Evolutionary conservation across 1,284 basidiomycete genomes (phyloP), one percentile per base, ranked within the genome.

Genomic region (Salmacisia buchloeana): DNA sequence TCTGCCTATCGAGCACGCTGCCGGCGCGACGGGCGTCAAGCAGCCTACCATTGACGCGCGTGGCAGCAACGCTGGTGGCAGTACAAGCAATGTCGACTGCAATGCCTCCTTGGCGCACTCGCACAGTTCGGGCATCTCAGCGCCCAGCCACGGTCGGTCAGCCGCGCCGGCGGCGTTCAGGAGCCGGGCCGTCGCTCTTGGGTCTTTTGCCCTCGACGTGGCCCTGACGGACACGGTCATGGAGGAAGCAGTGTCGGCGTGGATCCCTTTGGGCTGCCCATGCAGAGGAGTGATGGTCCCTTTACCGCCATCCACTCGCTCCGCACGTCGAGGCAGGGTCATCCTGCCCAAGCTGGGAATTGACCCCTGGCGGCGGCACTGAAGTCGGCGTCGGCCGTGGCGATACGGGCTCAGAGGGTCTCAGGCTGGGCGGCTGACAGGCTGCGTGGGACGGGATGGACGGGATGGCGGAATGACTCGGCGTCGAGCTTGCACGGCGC

Each of bases 241-340:
- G n/a, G n/a, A 10, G 49, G 15, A 3, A 27, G 34, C 4, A 29
- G 49, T 15, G 29, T 54, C 9, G 29, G 31, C 12, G 49, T 54
- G 15, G 49, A 54, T 54, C 49, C 49, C 3, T 54, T 54, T n/a
- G 49, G 49, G 9, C 21, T 54, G 4, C 49, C 49, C 15, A 54
- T 54, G 49, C 27, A 27, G 7, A 54, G n/a, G n/a, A n/a, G 27
- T 33, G 49, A 54, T n/a, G 34, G 49, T 54, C 49, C 49, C 3
- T 54, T 54, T n/a, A 31, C 31, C 21, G 49, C 49, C 10, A 33
- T 9, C 49, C 31, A 33, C 13, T 27, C 49, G 29, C 34, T 33
- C 49, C 49, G 49, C 10, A 33, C 49, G 12, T 31, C 49, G 18
- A 54, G 15, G 2, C 2, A 33, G 2, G 29, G 49, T 15, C 31